A percentile compares a stretch with the other conserved stretches of the same genome.
phyloP scores from a whole-genome alignment of 1,139 yeast species.

The Hemisphaericaspora subhashii region DNA sequence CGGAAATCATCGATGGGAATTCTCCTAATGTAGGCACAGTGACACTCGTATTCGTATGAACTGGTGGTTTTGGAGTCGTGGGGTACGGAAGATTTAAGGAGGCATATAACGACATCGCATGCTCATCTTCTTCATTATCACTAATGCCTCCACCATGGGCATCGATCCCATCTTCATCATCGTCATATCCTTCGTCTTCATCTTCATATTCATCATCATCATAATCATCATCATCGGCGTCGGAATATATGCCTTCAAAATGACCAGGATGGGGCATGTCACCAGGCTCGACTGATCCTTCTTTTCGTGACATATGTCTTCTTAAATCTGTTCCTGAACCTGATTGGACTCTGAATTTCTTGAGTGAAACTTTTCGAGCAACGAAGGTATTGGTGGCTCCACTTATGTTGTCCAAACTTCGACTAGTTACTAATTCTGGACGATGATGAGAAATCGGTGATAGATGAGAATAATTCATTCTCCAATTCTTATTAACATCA shows the following conservation, averaged over 20 bases:
- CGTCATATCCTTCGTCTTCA: constrained; percentile 13
- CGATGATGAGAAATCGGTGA: constrained; percentile 12
- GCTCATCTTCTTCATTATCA: constrained; percentile 50
- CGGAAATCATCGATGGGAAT: constrained; percentile 37
- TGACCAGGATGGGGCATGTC: constrained; percentile 9
- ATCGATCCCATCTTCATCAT: constrained; percentile 15
- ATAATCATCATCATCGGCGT: constrained; percentile 10
- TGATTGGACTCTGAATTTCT: constrained; percentile 19
- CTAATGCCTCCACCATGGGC: not conserved
- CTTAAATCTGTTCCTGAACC: constrained; percentile 17
- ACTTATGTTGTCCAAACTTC: constrained; percentile 24
- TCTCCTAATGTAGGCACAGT: constrained; percentile 47
- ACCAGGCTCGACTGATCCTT: constrained; percentile 11
- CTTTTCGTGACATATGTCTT: constrained; percentile 6
- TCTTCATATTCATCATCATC: constrained; percentile 20
- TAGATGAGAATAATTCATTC: constrained; percentile 22
- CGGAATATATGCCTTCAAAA: constrained; percentile 9
- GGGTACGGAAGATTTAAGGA: constrained; percentile 33
- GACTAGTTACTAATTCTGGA: constrained; percentile 9
- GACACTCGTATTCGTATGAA: constrained; percentile 26
- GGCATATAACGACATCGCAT: constrained; percentile 51
- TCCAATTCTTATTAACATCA: constrained; percentile 1
- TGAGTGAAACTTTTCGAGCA: constrained; percentile 18
- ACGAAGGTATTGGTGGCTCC: constrained; percentile 21
- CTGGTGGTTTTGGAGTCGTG: constrained; percentile 15